Evolutionary conservation across 495 filamentous ascomycete species (phyloP), one percentile per base, ranked within the genome.

Genomic region (Parathielavia hyrcaniae): DNA sequence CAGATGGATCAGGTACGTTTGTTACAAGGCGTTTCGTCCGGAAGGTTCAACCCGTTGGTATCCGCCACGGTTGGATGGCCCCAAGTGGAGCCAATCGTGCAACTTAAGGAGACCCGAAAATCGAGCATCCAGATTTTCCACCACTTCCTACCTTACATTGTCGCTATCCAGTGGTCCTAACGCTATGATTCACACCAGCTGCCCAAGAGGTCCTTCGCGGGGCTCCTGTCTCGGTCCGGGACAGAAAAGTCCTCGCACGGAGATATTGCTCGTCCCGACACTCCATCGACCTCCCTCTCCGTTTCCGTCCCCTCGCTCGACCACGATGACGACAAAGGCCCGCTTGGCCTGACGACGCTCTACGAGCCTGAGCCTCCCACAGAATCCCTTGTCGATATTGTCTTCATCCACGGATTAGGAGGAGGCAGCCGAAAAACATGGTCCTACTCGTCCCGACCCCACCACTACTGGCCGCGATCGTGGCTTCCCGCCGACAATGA

Each of bases 291-390:
- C 35, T 30, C 35, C 32, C 30, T 35, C 11, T 44, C 30, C 23
- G 3, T 9, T 13, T 26, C 50, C 32, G 26, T 19, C 20, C 20
- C 48, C 12, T 23, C 17, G 7, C 26, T 48, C 19, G 45, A 34
- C 3, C 30, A 16, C 13, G 54, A 66, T 14, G 50, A 64, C 61
- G 48, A 61, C 19, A 64, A 64, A 19, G 64, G 64, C 23, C 44
- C 45, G 0, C 64, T 77, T n/a, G 74, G 74, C 13, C 60, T 77
- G 49, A 72, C 56, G 9, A 71, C 69, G 0, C 58, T 77, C 12
- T 60, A 71, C 57, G 64, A 71, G 23, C 68, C 66, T 30, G 38
- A n/a, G 17, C 40, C 48, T 3, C 63, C 72, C 9, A 16, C 23
- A 20, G 55, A 60, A 11, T 32, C 62, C 35, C 32, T 65, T 13